Evolutionary conservation across 129 eudicot genomes (phyloP).

Genomic region (Escallonia herrerae): DNA sequence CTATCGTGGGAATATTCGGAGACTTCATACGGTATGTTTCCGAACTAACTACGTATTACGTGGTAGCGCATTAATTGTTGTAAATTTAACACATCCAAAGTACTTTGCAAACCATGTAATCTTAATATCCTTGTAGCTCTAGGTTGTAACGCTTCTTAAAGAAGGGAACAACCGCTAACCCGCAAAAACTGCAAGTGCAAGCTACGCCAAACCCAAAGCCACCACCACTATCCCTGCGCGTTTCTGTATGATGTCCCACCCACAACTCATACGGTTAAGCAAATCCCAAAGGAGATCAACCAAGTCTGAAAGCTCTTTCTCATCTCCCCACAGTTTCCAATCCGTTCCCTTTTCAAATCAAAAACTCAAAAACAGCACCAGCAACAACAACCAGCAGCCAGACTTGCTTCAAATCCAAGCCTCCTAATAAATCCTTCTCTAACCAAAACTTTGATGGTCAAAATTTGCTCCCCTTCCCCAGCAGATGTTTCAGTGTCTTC

Average conservation of each 20-base stretch:
- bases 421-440: neutral
- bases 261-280: constrained; percentile 8
- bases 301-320: constrained; percentile 33
- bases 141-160: constrained; percentile 5
- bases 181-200: constrained; percentile 34
- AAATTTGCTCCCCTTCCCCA: neutral
- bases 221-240: neutral
- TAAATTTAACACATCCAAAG: too few species aligned
- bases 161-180: constrained; percentile 3
- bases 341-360: neutral
- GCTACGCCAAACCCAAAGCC: constrained; percentile 32
- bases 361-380: neutral
- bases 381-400: constrained; percentile 3
- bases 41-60: too few species aligned
- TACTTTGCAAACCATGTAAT: too few species aligned
- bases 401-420: constrained; percentile 3
- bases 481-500: neutral
- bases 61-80: too few species aligned
- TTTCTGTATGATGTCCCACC: constrained; percentile 21
- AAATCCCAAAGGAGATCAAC: neutral
- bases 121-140: too few species aligned
- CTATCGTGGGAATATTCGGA: too few species aligned
- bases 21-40: too few species aligned
- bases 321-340: constrained; percentile 22
- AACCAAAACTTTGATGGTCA: neutral